phyloP scores from a whole-genome alignment of 2,329 filamentous ascomycete species.

The Rasamsonia emersonii region DNA sequence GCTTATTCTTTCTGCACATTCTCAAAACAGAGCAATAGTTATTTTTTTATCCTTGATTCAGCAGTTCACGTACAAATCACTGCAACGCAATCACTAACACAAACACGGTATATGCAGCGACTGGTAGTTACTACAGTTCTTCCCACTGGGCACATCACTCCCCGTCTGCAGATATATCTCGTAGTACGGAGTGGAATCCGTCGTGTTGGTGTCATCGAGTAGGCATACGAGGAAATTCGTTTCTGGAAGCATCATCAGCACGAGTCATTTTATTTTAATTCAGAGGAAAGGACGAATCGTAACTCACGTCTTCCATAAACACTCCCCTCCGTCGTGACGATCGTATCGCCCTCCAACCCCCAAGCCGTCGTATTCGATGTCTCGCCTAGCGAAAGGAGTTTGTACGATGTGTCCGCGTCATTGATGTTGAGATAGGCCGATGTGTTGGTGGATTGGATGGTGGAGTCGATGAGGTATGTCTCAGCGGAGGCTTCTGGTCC shows the following conservation, averaged over 20 bases:
- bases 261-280: too few relatives aligned
- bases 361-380: conserved; percentile 40
- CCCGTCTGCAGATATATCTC: conserved; percentile 48
- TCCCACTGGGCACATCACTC: conserved; percentile 41
- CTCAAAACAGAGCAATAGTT: too few relatives aligned
- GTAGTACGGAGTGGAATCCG: conserved; percentile 32
- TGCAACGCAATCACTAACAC: too few relatives aligned
- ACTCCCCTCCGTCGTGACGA: conserved; percentile 40
- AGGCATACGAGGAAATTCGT: background rate
- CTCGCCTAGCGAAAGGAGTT: conserved; percentile 41
- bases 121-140: conserved; percentile 45
- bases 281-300: too few relatives aligned
- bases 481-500: conserved; percentile 44
- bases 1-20: too few relatives aligned
- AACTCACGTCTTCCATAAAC: conserved; percentile 35
- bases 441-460: conserved; percentile 44
- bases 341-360: conserved; percentile 42
- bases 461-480: conserved; percentile 42
- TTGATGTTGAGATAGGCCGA: conserved; percentile 42
- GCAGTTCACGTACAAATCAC: too few relatives aligned
- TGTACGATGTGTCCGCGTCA: conserved; percentile 41
- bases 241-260: background rate
- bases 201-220: background rate
- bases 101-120: conserved; percentile 47
- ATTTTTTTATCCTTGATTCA: too few relatives aligned